Percentiles rank a stretch among this genome's conserved stretches.
phyloP scores from a whole-genome alignment of 768 basidiomycete genomes.

The Russula lepida region DNA sequence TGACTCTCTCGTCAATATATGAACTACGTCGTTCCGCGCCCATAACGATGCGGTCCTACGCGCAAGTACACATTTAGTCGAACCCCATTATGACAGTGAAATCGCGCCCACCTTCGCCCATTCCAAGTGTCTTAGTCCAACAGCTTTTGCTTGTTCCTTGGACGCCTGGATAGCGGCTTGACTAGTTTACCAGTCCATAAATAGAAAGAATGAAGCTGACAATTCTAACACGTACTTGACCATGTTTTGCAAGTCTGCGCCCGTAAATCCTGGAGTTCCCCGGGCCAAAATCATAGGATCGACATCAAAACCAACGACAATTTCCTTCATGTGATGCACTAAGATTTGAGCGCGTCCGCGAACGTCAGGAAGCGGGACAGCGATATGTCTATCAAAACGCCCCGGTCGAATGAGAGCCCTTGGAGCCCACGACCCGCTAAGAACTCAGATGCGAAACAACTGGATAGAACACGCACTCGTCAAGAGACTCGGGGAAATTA shows the following conservation, averaged over 20 bases:
- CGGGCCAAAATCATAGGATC: constrained; percentile 85
- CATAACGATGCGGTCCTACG: constrained; percentile 88
- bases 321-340: constrained; percentile 80
- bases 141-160: constrained; percentile 66
- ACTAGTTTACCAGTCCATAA: constrained; percentile 28
- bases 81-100: not conserved
- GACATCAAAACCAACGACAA: constrained; percentile 60
- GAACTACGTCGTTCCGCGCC: constrained; percentile 90
- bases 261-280: constrained; percentile 93
- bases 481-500: constrained; percentile 92
- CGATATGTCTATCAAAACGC: constrained; percentile 89
- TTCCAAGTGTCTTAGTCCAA: constrained; percentile 80
- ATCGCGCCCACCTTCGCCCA: constrained; percentile 79
- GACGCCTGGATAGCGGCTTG: constrained; percentile 94
- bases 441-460: not conserved
- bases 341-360: constrained; percentile 91
- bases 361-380: constrained; percentile 91
- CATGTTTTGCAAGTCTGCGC: constrained; percentile 95
- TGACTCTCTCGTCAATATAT: constrained; percentile 80
- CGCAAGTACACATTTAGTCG: not conserved
- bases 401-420: constrained; percentile 95
- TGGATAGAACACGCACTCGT: constrained; percentile 49
- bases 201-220: not conserved
- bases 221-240: constrained; percentile 64
- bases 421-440: not conserved